Percentiles rank a stretch among this genome's conserved stretches.
Conservation (phyloP, 768 basidiomycete species). For the Punctularia strigosozonata region DNA sequence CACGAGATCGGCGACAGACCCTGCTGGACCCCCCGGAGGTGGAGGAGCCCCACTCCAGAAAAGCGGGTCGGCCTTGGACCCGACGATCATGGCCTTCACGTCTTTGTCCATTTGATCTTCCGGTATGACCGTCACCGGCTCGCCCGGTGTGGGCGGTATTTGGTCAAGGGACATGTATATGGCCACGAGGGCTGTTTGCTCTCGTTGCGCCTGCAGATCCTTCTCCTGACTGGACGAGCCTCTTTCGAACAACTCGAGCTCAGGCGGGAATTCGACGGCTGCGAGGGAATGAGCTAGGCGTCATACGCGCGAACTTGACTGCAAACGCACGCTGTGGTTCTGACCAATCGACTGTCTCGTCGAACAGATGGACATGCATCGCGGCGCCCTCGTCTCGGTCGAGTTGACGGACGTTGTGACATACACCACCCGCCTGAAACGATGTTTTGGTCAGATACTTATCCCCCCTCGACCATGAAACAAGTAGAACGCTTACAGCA, state of each 20-base stretch:
- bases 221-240: constrained; percentile 65
- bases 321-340: constrained; percentile 63
- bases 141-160: constrained; percentile 71
- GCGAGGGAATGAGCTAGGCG: constrained; percentile 15
- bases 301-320: background rate
- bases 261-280: constrained; percentile 56
- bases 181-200: constrained; percentile 65
- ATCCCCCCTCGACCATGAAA: constrained; percentile 19
- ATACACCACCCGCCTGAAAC: too few relatives aligned
- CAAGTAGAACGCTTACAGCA: constrained; percentile 60
- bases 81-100: constrained; percentile 54
- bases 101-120: constrained; percentile 63
- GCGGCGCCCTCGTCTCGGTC: constrained; percentile 84
- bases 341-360: constrained; percentile 79
- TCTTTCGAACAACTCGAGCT: constrained; percentile 39
- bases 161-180: constrained; percentile 59
- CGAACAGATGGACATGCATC: constrained; percentile 70
- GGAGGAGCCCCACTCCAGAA: constrained; percentile 43
- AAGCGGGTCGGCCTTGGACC: constrained; percentile 51
- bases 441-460: too few relatives aligned
- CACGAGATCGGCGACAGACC: constrained; percentile 61
- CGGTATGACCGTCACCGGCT: constrained; percentile 44
- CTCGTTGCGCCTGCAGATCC: constrained; percentile 60
- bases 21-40: constrained; percentile 15
- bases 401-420: constrained; percentile 73